Evolutionary conservation across 768 basidiomycete species (phyloP).

Genomic region (Auricularia heimuer): DNA sequence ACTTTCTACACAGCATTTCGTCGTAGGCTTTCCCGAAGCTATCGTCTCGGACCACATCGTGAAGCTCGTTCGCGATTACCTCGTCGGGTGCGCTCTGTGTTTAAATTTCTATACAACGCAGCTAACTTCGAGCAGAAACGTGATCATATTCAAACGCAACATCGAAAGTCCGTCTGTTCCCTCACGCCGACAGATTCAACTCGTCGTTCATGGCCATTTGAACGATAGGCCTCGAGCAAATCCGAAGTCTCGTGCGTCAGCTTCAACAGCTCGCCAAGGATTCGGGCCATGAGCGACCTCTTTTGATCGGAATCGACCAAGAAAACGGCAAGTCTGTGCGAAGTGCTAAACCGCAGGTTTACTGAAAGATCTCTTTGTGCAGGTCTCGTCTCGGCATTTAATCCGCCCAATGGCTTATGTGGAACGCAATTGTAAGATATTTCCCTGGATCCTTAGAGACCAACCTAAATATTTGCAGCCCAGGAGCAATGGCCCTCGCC

Average conservation of each 20-base stretch:
- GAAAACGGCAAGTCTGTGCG: constrained; percentile 45
- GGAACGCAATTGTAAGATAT: constrained; percentile 56
- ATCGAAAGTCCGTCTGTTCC: constrained; percentile 35
- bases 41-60: constrained; percentile 41
- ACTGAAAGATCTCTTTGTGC: not conserved
- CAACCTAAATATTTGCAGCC: constrained; percentile 27
- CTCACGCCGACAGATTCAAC: not conserved
- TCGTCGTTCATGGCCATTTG: not conserved
- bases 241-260: constrained; percentile 34
- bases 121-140: constrained; percentile 23
- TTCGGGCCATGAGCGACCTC: constrained; percentile 43
- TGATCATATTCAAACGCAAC: constrained; percentile 56
- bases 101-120: not conserved
- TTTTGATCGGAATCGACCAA: constrained; percentile 65
- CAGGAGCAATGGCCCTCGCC: constrained; percentile 65
- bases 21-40: constrained; percentile 58
- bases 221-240: constrained; percentile 39
- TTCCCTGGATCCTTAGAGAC: not conserved
- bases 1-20: constrained; percentile 46
- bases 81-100: constrained; percentile 36
- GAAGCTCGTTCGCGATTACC: constrained; percentile 49
- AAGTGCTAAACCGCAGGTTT: not conserved
- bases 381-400: constrained; percentile 68
- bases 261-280: constrained; percentile 48
- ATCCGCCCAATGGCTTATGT: constrained; percentile 25